phyloP scores from a whole-genome alignment of 805 yeast genomes.

The Metschnikowia baotianmanensis region DNA sequence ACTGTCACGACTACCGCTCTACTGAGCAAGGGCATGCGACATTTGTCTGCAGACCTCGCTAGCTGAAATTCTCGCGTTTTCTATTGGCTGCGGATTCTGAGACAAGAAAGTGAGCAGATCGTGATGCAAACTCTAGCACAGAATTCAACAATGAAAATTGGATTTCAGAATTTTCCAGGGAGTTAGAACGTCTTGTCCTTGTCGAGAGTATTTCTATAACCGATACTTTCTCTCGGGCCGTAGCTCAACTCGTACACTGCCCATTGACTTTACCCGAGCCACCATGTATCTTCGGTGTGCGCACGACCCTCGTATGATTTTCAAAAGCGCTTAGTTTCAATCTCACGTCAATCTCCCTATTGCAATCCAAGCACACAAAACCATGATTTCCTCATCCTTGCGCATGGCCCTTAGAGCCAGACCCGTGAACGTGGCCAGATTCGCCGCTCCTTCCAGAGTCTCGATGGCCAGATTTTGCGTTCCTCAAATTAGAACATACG shows the following conservation, averaged over 20 bases:
- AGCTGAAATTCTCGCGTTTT: too few species aligned
- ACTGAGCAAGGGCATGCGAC: too few species aligned
- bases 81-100: slow-evolving; percentile 7
- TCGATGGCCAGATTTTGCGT: slow-evolving; percentile 23
- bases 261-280: too few species aligned
- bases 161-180: not conserved
- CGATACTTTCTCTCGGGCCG: too few species aligned
- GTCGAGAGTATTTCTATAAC: too few species aligned
- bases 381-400: slow-evolving; percentile 38
- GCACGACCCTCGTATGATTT: slow-evolving; percentile 18
- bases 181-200: too few species aligned
- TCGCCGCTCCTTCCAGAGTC: slow-evolving; percentile 19
- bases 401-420: slow-evolving; percentile 44
- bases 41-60: too few species aligned
- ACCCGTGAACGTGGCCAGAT: slow-evolving; percentile 29
- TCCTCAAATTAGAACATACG: slow-evolving; percentile 61
- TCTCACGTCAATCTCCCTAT: not conserved
- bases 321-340: not conserved
- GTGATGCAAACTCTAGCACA: too few species aligned
- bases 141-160: not conserved
- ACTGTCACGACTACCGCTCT: too few species aligned
- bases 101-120: not conserved
- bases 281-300: slow-evolving; percentile 12
- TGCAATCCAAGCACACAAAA: not conserved
- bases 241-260: too few species aligned